A percentile compares a stretch with the other conserved stretches of the same genome.
These are phyloP conservation scores for Diversispora eburnea DNA, from an alignment of 192 early-diverging fungal species.

Conservation along the genomic window DNA sequence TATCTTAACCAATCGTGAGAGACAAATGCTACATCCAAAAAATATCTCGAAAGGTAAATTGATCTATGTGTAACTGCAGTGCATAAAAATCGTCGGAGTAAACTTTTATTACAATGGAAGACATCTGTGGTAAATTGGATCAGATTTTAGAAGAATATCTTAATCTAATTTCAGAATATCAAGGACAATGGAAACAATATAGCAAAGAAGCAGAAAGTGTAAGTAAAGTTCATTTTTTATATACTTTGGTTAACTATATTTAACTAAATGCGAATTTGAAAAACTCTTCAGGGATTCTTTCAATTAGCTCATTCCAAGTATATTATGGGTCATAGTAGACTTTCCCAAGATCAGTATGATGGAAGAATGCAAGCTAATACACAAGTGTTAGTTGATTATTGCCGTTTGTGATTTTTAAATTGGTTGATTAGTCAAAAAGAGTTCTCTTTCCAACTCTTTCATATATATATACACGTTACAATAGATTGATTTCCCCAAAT, in stretches of 20 bases:
- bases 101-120: background rate
- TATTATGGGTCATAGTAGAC: slow-evolving; percentile 39
- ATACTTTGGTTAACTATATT: background rate
- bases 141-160: slow-evolving; percentile 26
- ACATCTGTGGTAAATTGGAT: slow-evolving; percentile 31
- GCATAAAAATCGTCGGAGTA: too few relatives aligned
- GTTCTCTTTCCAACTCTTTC: too few relatives aligned
- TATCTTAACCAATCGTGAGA: too few relatives aligned
- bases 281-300: slow-evolving; percentile 34
- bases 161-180: slow-evolving; percentile 22
- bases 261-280: background rate
- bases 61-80: too few relatives aligned
- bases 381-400: slow-evolving; percentile 33
- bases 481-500: slow-evolving; percentile 2
- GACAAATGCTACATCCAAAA: too few relatives aligned
- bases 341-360: slow-evolving; percentile 40
- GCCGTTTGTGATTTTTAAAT: background rate
- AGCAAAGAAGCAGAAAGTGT: slow-evolving; percentile 30
- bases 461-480: background rate
- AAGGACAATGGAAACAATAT: slow-evolving; percentile 28
- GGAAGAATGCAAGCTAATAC: slow-evolving; percentile 41
- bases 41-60: too few relatives aligned
- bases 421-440: background rate
- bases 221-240: slow-evolving; percentile 1
- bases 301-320: slow-evolving; percentile 47